These are phyloP conservation scores for Coemansia sp. DNA, from an alignment of 192 early-diverging fungal genomes.

Conservation along the genomic window DNA sequence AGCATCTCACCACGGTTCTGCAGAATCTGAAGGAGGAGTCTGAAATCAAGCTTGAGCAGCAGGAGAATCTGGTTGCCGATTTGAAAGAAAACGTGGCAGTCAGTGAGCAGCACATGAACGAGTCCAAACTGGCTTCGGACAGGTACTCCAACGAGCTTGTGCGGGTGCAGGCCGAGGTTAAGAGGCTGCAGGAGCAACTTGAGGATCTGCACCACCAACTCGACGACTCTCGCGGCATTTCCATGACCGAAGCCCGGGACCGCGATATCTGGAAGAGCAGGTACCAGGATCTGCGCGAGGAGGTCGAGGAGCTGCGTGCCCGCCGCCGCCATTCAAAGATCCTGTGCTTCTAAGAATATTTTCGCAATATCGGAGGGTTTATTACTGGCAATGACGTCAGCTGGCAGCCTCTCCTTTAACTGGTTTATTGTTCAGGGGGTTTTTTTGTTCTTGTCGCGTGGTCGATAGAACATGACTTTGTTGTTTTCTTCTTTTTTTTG, in stretches of 20 bases:
- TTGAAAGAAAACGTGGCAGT: constrained; percentile 23
- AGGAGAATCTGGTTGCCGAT: constrained; percentile 18
- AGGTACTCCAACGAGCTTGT: constrained; percentile 43
- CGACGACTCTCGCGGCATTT: constrained; percentile 34
- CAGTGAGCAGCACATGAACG: constrained; percentile 32
- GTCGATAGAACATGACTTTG: too few species aligned
- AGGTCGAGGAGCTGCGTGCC: constrained; percentile 35
- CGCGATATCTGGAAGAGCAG: constrained; percentile 49
- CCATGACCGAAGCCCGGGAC: constrained; percentile 43
- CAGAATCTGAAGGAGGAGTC: constrained; percentile 12
- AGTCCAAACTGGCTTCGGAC: constrained; percentile 25
- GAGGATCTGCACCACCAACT: constrained; percentile 23
- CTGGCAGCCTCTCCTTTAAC: neutral
- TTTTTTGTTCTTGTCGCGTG: neutral
- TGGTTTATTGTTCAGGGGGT: neutral
- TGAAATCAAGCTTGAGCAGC: constrained; percentile 17
- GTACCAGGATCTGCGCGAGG: constrained; percentile 49
- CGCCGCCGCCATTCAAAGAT: constrained; percentile 40
- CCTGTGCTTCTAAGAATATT: constrained; percentile 35
- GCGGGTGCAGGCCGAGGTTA: constrained; percentile 44
- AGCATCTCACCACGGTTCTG: neutral
- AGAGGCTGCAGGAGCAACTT: constrained; percentile 21
- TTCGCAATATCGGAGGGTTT: neutral
- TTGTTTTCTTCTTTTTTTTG: constrained; percentile 2
- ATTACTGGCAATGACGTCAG: neutral